Evolutionary conservation across 441 rosid genomes (phyloP).

Genomic region (Gossypium davidsonii): DNA sequence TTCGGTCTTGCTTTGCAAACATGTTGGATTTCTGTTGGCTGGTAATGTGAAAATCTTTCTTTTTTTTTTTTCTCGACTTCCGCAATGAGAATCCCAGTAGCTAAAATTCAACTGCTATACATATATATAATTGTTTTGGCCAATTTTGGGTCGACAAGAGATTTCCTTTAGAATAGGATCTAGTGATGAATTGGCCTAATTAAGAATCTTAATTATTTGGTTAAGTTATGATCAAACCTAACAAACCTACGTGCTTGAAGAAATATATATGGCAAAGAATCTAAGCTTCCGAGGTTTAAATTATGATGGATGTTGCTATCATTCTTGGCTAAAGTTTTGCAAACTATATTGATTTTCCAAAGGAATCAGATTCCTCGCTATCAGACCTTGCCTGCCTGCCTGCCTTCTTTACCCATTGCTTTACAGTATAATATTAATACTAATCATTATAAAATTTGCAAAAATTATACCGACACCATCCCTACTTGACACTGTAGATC

Average conservation of each 20-base stretch:
- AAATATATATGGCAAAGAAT: slow-evolving; percentile 14
- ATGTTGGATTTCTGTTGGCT: neutral
- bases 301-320: slow-evolving; percentile 2
- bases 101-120: slow-evolving; percentile 11
- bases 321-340: neutral
- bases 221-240: neutral
- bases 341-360: neutral
- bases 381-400: neutral
- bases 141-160: neutral
- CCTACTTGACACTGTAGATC: neutral
- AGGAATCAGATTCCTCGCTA: slow-evolving; percentile 24
- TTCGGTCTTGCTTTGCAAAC: neutral
- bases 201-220: neutral
- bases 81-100: neutral
- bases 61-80: neutral
- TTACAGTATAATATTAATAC: neutral
- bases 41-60: neutral
- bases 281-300: neutral
- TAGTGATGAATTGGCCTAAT: neutral
- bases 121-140: neutral
- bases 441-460: neutral
- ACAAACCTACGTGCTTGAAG: slow-evolving; percentile 15
- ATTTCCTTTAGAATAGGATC: neutral
- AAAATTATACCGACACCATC: neutral
- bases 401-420: neutral